These are phyloP conservation scores for Pigoraptor vietnamica DNA, from an alignment of 78 protist genomes.

Conservation along the genomic window DNA sequence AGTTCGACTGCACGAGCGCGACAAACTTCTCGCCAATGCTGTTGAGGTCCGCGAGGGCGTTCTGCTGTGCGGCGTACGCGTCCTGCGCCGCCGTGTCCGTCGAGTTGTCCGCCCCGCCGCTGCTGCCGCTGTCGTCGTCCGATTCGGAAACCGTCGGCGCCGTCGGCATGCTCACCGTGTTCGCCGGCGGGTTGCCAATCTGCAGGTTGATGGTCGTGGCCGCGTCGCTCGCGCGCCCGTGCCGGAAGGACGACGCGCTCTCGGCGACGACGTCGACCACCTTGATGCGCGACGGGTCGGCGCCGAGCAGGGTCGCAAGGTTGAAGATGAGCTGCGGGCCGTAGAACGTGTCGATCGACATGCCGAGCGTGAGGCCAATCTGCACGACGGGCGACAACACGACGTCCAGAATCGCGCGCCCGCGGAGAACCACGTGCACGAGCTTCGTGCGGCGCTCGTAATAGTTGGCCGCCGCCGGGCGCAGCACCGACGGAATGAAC, in stretches of 20 bases:
- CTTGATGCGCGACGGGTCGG: not conserved
- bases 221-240: not conserved
- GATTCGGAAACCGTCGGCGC: not conserved
- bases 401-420: not conserved
- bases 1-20: not conserved
- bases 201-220: not conserved
- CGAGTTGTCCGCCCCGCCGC: not conserved
- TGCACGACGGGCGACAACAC: not conserved
- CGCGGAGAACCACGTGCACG: not conserved
- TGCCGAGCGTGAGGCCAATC: not conserved
- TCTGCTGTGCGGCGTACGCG: not conserved
- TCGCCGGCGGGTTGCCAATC: not conserved
- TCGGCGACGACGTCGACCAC: not conserved
- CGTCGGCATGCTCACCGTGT: not conserved
- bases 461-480: not conserved
- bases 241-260: not conserved
- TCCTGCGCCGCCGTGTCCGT: not conserved
- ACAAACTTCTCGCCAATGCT: not conserved
- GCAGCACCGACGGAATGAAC: not conserved
- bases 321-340: not conserved
- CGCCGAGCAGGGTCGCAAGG: not conserved
- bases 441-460: not conserved
- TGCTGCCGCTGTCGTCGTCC: not conserved
- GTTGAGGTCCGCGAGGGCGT: not conserved
- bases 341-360: not conserved